Evolutionary conservation across 2,329 filamentous ascomycete genomes (phyloP), one percentile per base, ranked within the genome.

Genomic region (Alternaria conjuncta): DNA sequence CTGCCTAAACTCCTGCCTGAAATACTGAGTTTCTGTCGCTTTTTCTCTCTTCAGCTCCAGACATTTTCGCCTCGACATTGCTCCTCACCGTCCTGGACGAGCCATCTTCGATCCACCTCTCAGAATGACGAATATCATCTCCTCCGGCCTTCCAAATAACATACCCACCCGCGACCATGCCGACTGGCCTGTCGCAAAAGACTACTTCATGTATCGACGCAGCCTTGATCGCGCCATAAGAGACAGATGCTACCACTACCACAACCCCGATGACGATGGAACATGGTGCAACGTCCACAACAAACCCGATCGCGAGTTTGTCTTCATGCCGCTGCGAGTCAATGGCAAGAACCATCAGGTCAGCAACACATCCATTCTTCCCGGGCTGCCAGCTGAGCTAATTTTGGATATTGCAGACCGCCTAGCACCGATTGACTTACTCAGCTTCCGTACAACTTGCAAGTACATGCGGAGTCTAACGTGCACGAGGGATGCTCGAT

Each of bases 41-140:
- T 15, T 32, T 15, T 36, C 32, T 32, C 13, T 36, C 15, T 36
- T 9, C 7, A 36, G 0, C 0, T n/a, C 15, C 1, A 0, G 0
- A 36, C 32, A 36, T 0, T 36, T n/a, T 36, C 32, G 32, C 32
- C 13, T n/a, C 2, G 2, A 1, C 32, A 36, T 0, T 36, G 32
- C 32, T 36, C 15, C 32, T 36, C 1, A 0, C 1, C n/a, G 32
- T 36, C 13, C 13, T 9, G 0, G 13, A 36, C 32, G 7, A 36
- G 13, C 1, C 32, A 36, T n/a, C 7, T n/a, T 0, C 13, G 1
- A 1, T 45, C 3, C 20, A 45, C 0, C 18, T 36, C 32, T 36
- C 32, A 36, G 32, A 43, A 45, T 45, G 43, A 0, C 18, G 18
- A 45, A 12, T 21, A 23, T 2, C 2, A 0, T 13, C 43, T 0